phyloP scores from a whole-genome alignment of 2,329 filamentous ascomycete species.

The Blastomyces silverae region DNA sequence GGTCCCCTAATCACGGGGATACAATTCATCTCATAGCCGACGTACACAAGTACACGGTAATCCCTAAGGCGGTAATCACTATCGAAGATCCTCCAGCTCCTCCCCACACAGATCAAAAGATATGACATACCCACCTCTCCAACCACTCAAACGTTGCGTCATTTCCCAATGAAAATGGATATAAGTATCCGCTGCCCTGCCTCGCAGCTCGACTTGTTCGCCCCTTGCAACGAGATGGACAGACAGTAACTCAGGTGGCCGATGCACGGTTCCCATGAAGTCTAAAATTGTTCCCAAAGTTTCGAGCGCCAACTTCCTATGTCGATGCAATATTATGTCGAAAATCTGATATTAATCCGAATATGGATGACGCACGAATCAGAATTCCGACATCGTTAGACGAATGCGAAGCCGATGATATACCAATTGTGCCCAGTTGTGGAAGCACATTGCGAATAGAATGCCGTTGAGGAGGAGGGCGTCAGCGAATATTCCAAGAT shows the following conservation, averaged over 20 bases:
- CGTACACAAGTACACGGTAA: background rate
- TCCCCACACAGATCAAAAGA: background rate
- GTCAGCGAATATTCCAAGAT: background rate
- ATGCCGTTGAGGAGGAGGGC: background rate
- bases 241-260: background rate
- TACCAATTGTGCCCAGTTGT: too few relatives aligned
- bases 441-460: background rate
- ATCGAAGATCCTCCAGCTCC: background rate
- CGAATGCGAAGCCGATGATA: background rate
- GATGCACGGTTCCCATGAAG: background rate
- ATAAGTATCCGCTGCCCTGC: background rate
- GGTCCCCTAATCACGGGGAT: background rate
- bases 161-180: background rate
- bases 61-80: background rate
- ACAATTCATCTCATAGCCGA: background rate
- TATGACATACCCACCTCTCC: background rate
- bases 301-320: background rate
- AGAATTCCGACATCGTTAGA: background rate
- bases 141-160: background rate
- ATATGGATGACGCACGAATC: background rate
- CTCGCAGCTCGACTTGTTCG: background rate
- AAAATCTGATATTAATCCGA: background rate
- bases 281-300: background rate
- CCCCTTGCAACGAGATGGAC: background rate
- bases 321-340: too few relatives aligned